Conservation (phyloP, 2,329 filamentous ascomycete genomes). For the Verticillium tricorpus region DNA sequence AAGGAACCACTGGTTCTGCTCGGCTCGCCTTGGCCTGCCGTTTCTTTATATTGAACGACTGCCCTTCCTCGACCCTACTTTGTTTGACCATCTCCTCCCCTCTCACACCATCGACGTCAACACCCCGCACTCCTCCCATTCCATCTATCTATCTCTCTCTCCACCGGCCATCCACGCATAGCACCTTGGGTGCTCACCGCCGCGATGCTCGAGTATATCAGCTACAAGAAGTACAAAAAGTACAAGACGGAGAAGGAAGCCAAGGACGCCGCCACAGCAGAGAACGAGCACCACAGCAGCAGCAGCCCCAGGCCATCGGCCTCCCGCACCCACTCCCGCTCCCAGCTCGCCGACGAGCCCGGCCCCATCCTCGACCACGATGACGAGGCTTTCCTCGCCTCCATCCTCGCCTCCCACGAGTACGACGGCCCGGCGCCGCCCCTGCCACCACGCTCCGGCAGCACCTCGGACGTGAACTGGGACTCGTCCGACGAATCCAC, state of each 20-base stretch:
- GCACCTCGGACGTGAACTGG: conserved; percentile 15
- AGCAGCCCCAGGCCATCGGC: conserved; percentile 13
- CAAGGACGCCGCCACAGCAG: conserved; percentile 18
- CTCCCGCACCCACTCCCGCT: conserved; percentile 4
- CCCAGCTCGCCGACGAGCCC: conserved; percentile 3
- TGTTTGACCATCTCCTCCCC: background rate
- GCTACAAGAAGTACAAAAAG: conserved; percentile 60
- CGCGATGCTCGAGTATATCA: conserved; percentile 60
- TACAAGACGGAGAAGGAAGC: conserved; percentile 45
- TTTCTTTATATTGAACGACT: background rate
- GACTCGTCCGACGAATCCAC: conserved; percentile 26
- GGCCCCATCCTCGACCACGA: conserved; percentile 48
- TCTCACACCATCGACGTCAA: conserved; percentile 3
- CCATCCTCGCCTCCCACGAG: conserved; percentile 39
- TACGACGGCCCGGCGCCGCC: conserved; percentile 18
- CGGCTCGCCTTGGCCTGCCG: background rate
- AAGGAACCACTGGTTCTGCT: conserved; percentile 3
- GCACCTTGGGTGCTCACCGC: background rate
- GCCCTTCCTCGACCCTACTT: background rate
- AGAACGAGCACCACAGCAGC: conserved; percentile 8
- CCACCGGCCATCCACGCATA: background rate
- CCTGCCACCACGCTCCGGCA: conserved; percentile 9
- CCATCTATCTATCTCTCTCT: background rate
- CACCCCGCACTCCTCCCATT: background rate
- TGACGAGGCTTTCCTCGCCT: conserved; percentile 55